These are phyloP conservation scores for Vigna mungo DNA, from an alignment of 306 rosid genomes.

Conservation along the genomic window DNA sequence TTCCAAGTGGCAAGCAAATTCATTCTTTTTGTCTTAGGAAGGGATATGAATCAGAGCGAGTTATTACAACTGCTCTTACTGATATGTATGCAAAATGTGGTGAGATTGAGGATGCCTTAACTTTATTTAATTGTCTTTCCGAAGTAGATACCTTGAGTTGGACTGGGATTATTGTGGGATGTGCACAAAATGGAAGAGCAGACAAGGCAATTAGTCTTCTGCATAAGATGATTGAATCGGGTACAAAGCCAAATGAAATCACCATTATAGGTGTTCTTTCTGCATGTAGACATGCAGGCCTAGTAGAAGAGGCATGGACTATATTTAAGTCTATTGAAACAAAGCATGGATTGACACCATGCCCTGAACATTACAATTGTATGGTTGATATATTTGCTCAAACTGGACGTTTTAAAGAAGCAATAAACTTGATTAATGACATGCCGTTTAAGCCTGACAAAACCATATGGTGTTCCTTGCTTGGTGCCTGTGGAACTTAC, in stretches of 20 bases:
- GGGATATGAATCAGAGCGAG: slow-evolving; percentile 74
- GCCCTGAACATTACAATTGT: slow-evolving; percentile 78
- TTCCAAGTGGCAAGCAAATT: slow-evolving; percentile 77
- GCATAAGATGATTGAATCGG: slow-evolving; percentile 69
- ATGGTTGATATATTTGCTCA: slow-evolving; percentile 87
- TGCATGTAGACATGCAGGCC: slow-evolving; percentile 85
- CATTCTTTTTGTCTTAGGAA: slow-evolving; percentile 74
- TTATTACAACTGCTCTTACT: slow-evolving; percentile 72
- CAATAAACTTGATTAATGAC: slow-evolving; percentile 56
- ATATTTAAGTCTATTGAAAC: slow-evolving; percentile 69
- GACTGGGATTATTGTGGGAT: slow-evolving; percentile 92
- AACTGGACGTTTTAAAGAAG: slow-evolving; percentile 72
- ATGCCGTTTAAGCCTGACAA: slow-evolving; percentile 83
- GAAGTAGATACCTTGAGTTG: slow-evolving; percentile 76
- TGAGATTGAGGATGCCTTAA: slow-evolving; percentile 71
- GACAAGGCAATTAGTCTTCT: slow-evolving; percentile 64
- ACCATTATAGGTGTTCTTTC: slow-evolving; percentile 83
- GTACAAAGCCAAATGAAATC: slow-evolving; percentile 71
- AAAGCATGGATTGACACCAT: slow-evolving; percentile 60
- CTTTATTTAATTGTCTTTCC: slow-evolving; percentile 57
- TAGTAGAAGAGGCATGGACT: slow-evolving; percentile 69
- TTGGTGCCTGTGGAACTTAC: slow-evolving; percentile 73
- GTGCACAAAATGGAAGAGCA: slow-evolving; percentile 90
- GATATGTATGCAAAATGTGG: slow-evolving; percentile 93
- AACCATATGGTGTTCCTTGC: slow-evolving; percentile 77